Evolutionary conservation across 768 basidiomycete species (phyloP), one percentile per base, ranked within the genome.

Genomic region (Tylopilus sp.): DNA sequence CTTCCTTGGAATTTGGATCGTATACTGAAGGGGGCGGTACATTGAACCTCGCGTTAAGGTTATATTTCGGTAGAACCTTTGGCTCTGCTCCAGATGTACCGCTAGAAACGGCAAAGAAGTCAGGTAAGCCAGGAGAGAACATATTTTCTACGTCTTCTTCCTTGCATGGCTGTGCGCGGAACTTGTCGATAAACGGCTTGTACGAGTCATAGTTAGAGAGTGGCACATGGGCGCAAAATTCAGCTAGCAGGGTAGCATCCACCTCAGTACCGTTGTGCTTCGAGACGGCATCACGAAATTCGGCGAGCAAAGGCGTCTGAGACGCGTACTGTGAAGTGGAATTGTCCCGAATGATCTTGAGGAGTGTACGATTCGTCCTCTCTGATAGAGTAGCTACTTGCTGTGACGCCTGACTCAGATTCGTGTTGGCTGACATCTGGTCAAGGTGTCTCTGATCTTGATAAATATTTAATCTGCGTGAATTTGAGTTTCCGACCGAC

Each of bases 101-200:
- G 9, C 56, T 63, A 3, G 63, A 58, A 12, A 48, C 16, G 2
- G 50, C 52, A 0, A 63, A 11, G 40, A 29, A 38, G 22, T 45
- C 36, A 1, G 63, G 62, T 17, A 63, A 41, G 13, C 62, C 63
- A 3, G 62, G 63, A 4, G 63, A 44, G 45, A 63, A 47, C 47
- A 63, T 34, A 28, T 63, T 30, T 26, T 19, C 12, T 26, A 63
- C 54, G 3, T 63, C 54, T 14, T 38, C 36, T 22, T 63, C 54
- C 38, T 50, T 64, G 54, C 62, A 63, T 21, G 58, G 62, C 4
- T 14, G 36, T 16, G 6, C 41, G 24, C 55, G 22, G 26, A 63
- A 63, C 25, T 53, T 63, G 6, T 33, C 37, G 1, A 54, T 25
- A 26, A 56, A 63, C 1, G 62, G 59, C 28, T 50, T 42, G 22